These are phyloP conservation scores for Hymenochaete sp. DNA, from an alignment of 1,284 basidiomycete genomes.

Conservation along the genomic window DNA sequence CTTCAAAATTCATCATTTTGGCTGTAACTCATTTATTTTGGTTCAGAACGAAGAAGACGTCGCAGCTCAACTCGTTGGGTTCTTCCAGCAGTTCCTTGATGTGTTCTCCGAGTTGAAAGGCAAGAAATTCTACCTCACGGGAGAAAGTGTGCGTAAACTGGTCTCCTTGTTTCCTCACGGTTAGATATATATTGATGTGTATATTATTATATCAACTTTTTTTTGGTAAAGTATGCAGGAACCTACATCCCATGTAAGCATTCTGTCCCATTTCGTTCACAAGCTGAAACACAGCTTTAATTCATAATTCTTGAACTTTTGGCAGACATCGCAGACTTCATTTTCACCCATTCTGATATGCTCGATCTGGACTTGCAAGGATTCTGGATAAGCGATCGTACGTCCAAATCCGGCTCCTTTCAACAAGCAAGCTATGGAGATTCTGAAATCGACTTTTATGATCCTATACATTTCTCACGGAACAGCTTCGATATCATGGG, in stretches of 20 bases:
- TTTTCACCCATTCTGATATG: slow-evolving; percentile 30
- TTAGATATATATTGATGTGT: background rate
- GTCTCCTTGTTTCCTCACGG: background rate
- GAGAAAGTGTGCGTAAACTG: slow-evolving; percentile 30
- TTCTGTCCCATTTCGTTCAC: slow-evolving; percentile 21
- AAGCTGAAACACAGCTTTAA: background rate
- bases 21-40: too few relatives aligned
- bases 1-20: too few relatives aligned
- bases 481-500: slow-evolving; percentile 36
- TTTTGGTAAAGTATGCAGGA: too few relatives aligned
- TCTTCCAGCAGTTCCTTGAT: slow-evolving; percentile 32
- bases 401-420: slow-evolving; percentile 29
- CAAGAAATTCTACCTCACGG: slow-evolving; percentile 30
- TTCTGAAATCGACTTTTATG: too few relatives aligned
- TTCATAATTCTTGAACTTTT: background rate
- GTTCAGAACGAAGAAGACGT: slow-evolving; percentile 33
- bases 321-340: slow-evolving; percentile 33
- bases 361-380: slow-evolving; percentile 31
- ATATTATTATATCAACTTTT: slow-evolving; percentile 31
- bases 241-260: too few relatives aligned
- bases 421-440: too few relatives aligned
- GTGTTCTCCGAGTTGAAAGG: slow-evolving; percentile 33
- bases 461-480: slow-evolving; percentile 31
- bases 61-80: slow-evolving; percentile 31
- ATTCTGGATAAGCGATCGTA: slow-evolving; percentile 34